Percentiles rank a stretch among this genome's conserved stretches.
Evolutionary conservation across 2,329 filamentous ascomycete genomes (phyloP).

Genomic region (Fusarium luffae): DNA sequence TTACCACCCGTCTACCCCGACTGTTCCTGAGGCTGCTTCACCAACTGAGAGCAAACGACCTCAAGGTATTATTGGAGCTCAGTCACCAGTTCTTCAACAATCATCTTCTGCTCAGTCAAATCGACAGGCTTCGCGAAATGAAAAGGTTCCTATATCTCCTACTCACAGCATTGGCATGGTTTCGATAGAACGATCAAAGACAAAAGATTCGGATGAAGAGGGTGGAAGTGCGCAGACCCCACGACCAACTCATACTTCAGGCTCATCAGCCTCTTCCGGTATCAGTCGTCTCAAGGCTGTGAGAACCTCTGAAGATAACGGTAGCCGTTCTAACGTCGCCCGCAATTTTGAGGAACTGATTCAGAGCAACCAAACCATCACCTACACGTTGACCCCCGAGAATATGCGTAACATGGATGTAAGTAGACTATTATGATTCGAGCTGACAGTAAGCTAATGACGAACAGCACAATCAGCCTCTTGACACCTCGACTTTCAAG

Average conservation of each 20-base stretch:
- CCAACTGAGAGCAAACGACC: conserved; percentile 34
- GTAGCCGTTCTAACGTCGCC: conserved; percentile 65
- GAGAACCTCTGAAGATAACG: conserved; percentile 69
- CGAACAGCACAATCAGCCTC: conserved; percentile 55
- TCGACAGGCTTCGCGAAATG: conserved; percentile 35
- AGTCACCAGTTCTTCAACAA: conserved; percentile 31
- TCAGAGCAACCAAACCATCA: conserved; percentile 83
- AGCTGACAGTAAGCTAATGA: conserved; percentile 24
- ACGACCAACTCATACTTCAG: conserved; percentile 59
- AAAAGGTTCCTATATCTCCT: conserved; percentile 42
- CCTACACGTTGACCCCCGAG: conserved; percentile 83
- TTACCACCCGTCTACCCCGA: conserved; percentile 43
- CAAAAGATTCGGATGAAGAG: conserved; percentile 52
- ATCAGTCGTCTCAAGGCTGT: conserved; percentile 64
- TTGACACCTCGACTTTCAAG: conserved; percentile 55
- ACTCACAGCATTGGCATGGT: conserved; percentile 53
- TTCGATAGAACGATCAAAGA: conserved; percentile 53
- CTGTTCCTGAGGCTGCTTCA: conserved; percentile 38
- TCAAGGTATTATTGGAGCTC: conserved; percentile 32
- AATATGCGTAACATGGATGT: conserved; percentile 82
- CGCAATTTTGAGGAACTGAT: conserved; percentile 83
- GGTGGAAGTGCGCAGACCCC: conserved; percentile 41
- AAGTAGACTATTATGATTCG: conserved; percentile 48
- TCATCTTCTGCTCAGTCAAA: conserved; percentile 41
- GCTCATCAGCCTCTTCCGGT: conserved; percentile 62